Evolutionary conservation across 441 rosid genomes (phyloP).

Genomic region (Croton setiger): DNA sequence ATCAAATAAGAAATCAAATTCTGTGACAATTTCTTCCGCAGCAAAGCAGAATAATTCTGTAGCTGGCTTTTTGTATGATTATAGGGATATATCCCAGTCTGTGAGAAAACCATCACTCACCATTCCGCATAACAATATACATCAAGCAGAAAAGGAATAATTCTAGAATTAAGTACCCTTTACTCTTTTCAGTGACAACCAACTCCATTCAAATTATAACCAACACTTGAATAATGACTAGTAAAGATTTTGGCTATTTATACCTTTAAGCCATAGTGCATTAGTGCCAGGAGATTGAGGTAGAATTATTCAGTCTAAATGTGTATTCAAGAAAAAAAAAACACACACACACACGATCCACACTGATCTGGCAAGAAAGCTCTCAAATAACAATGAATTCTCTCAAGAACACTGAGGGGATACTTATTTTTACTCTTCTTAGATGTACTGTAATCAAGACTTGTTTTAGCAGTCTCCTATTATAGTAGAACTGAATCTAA

Average conservation of each 20-base stretch:
- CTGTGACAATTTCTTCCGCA: conserved; percentile 10
- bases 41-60: conserved; percentile 1
- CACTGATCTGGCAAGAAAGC: neutral
- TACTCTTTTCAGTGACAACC: neutral
- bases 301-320: neutral
- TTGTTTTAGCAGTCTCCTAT: neutral
- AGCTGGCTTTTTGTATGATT: neutral
- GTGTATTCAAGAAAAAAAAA: neutral
- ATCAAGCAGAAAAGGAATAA: neutral
- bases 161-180: neutral
- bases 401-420: neutral
- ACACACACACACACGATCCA: no score
- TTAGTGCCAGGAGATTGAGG: neutral
- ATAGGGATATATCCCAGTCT: neutral
- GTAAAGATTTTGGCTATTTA: neutral
- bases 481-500: neutral
- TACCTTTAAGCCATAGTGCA: neutral
- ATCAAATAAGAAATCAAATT: conserved; percentile 19
- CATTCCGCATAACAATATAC: neutral
- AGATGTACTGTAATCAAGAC: neutral
- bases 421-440: no score
- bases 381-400: neutral
- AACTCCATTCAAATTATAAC: neutral
- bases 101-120: neutral
- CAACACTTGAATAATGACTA: neutral